Base-by-base conservation (phyloP, 495 filamentous ascomycete genomes). In the Penicillium parvum region DNA sequence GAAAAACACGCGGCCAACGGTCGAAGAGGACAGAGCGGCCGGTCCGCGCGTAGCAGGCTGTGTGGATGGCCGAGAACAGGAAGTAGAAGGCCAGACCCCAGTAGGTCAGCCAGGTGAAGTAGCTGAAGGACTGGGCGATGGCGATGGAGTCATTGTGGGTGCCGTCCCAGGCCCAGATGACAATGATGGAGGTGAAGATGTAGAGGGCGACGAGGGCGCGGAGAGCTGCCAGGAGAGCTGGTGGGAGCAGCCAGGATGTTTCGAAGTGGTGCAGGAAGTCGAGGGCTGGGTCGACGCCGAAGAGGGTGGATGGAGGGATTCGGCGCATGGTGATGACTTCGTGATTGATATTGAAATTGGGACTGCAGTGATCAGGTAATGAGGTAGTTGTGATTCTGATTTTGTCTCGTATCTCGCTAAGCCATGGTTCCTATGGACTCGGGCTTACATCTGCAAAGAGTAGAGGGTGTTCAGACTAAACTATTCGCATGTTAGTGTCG, bases 1-100 rank as follows among this genome's bases (percentile, higher is more conserved):
- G 84, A 14, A 86, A 72, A 1, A 63, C 60, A 0, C 75, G 70
- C 0, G 82, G 80, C 75, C 83, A 84, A 3, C 65, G 61, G 46
- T 79, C 66, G 26, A 86, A 73, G 4, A 84, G 69, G 3, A 84
- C 62, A 5, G 63, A 62, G 32, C 73, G 71, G 3, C 78, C 78
- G 9, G 61, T 68, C 17, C 68, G 63, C 15, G 76, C 76, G 65
- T 89, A 90, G 34, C 65, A 68, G 36, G 79, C 67, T 1, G 83
- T 86, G 66, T 94, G 88, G 15, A 78, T 33, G 3, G 78, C 66
- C 0, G 79, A 65, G 42, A 81, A 64, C 12, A 78, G 66, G 60
- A 82, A 83, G 70, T 92, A 94, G 68, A 90, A 91, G 14, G 72
- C 82, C 15, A 90, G 52, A 0, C 85, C 84, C 85, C 86, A 91